A percentile compares a stretch with the other conserved stretches of the same genome.
These are phyloP conservation scores for Vanilla planifolia DNA, from an alignment of 106 monocot species.

Conservation along the genomic window DNA sequence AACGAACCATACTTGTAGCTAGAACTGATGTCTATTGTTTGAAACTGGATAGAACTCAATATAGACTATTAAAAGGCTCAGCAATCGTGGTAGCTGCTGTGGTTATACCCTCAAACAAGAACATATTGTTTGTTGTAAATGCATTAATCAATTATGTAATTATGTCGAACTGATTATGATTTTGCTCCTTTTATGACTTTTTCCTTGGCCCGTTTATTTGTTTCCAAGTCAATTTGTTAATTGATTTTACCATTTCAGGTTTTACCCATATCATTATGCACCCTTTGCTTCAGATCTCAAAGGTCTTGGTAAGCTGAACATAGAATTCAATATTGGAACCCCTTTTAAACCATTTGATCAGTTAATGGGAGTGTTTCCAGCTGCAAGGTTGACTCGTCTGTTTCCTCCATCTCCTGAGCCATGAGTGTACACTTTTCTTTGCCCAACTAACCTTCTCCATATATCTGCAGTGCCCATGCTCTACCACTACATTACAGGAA, in stretches of 20 bases:
- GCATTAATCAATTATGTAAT: too few relatives aligned
- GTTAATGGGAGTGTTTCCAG: slow-evolving; percentile 97
- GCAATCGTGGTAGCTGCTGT: too few relatives aligned
- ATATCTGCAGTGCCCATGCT: slow-evolving; percentile 85
- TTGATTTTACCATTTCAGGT: slow-evolving; percentile 52
- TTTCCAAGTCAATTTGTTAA: too few relatives aligned
- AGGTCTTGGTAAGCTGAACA: slow-evolving; percentile 43
- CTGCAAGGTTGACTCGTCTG: slow-evolving; percentile 56
- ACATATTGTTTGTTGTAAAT: too few relatives aligned
- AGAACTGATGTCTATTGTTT: too few relatives aligned
- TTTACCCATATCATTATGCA: slow-evolving; percentile 98
- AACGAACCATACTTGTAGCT: too few relatives aligned
- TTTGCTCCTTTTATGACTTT: too few relatives aligned
- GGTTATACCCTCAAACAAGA: too few relatives aligned
- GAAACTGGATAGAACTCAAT: too few relatives aligned
- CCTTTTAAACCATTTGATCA: slow-evolving; percentile 95
- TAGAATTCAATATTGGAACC: slow-evolving; percentile 65
- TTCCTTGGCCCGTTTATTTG: too few relatives aligned
- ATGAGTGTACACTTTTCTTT: slow-evolving; percentile 2
- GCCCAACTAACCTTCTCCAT: neutral
- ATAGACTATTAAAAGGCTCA: too few relatives aligned
- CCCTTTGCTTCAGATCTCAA: slow-evolving; percentile 96
- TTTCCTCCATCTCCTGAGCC: neutral
- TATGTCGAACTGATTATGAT: too few relatives aligned
- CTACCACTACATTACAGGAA: slow-evolving; percentile 70